A percentile compares a stretch with the other conserved stretches of the same genome.
Evolutionary conservation across 1,284 basidiomycete species (phyloP).

Genomic region (Salmacisia buchloeana): DNA sequence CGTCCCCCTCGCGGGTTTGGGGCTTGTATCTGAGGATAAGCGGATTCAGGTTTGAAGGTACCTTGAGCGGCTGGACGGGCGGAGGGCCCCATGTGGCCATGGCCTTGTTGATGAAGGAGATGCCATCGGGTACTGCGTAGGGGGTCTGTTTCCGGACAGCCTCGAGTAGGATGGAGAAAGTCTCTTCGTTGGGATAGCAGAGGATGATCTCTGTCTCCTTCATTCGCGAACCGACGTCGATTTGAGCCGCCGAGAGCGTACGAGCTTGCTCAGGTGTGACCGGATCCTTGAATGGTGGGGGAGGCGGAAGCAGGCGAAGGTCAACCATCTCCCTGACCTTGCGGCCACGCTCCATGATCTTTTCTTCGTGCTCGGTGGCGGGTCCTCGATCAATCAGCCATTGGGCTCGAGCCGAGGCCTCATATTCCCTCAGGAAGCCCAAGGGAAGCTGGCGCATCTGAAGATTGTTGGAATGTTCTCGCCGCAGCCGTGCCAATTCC

Average conservation of each 20-base stretch:
- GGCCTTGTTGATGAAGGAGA: not conserved
- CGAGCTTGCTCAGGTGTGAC: not conserved
- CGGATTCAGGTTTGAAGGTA: not conserved
- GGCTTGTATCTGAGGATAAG: not conserved
- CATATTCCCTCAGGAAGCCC: no score
- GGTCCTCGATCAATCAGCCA: no score
- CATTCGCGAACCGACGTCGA: not conserved
- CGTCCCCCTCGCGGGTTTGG: no score
- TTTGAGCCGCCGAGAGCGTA: not conserved
- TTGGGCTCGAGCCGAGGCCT: no score
- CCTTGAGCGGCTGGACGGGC: not conserved
- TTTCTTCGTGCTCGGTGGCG: no score
- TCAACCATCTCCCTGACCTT: no score
- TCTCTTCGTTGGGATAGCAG: constrained; percentile 5
- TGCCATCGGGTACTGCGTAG: not conserved
- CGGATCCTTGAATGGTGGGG: no score
- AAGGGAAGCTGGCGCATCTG: not conserved
- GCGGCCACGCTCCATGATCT: no score
- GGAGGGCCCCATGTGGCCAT: not conserved
- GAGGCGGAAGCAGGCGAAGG: no score
- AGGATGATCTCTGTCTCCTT: not conserved
- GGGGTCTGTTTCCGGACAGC: not conserved
- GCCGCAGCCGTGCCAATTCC: not conserved
- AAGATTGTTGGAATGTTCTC: not conserved
- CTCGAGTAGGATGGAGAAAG: constrained; percentile 2